Evolutionary conservation across 2,329 filamentous ascomycete genomes (phyloP), one percentile per base, ranked within the genome.

Genomic region (Beauveria australis): DNA sequence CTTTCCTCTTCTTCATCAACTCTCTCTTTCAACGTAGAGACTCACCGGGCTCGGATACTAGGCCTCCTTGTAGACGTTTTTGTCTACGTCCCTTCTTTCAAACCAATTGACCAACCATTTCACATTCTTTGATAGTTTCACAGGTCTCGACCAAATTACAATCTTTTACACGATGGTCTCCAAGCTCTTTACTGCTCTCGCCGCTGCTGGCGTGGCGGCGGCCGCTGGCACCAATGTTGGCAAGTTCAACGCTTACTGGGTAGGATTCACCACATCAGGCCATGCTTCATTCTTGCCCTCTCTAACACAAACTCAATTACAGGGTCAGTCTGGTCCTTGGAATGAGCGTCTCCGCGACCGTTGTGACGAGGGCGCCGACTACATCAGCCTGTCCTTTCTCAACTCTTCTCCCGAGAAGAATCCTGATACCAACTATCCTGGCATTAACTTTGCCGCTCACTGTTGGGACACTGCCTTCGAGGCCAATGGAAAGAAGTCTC

Each of bases 31-130:
- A 66, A 65, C 60, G 57, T 59, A 64, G 66, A 72, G 67, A 70
- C 66, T 65, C 66, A 66, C 33, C 44, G 18, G 60, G 61, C 61
- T 63, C 69, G 64, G 65, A 69, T 71, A 55, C 64, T 61, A 67
- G 64, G 66, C 69, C 69, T 65, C 43, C 48, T 66, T 73, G 73
- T 70, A 70, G 64, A 70, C 72, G 65, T 64, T 67, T 68, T 67
- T 61, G 71, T 74, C 72, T 75, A 70, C 71, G 73, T 74, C 71
- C 72, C 68, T 73, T 76, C 74, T 60, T 75, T 76, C 66, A 72
- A 69, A 65, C 56, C 37, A 63, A 65, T 61, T 63, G 66, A 43
- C 55, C 55, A 47, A 58, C 55, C 55, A 43, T 9, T 43, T 19
- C 63, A 70, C 70, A 66, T 64, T 74, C 72, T 62, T 70, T 73